These are phyloP conservation scores for Graphilbum ipis-grandicollis DNA, from an alignment of 2,329 filamentous ascomycete species.

Conservation along the genomic window DNA sequence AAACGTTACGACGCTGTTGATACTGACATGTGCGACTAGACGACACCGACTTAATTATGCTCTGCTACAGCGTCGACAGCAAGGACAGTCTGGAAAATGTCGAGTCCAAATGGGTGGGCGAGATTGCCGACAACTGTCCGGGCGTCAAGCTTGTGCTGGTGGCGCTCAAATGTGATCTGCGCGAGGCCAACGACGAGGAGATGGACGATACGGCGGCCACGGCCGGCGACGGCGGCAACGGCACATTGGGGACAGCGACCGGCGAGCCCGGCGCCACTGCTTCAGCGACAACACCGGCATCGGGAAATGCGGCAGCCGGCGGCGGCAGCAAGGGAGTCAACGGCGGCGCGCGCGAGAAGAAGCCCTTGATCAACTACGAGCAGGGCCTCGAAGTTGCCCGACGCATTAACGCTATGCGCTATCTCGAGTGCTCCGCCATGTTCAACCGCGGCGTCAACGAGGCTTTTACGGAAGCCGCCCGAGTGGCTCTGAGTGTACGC, in stretches of 20 bases:
- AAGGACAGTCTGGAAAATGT: slow-evolving; percentile 96
- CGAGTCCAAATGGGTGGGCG: slow-evolving; percentile 93
- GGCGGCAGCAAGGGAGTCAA: slow-evolving; percentile 14
- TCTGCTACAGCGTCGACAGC: slow-evolving; percentile 95
- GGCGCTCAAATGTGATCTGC: slow-evolving; percentile 89
- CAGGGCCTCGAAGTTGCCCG: slow-evolving; percentile 81
- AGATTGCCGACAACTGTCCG: slow-evolving; percentile 95
- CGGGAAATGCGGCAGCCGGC: slow-evolving; percentile 8
- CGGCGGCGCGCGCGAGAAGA: slow-evolving; percentile 34
- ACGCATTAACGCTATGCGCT: slow-evolving; percentile 80
- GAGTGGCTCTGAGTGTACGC: slow-evolving; percentile 68
- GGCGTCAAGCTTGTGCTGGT: slow-evolving; percentile 90
- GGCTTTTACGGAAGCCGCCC: slow-evolving; percentile 92
- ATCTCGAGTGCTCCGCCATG: slow-evolving; percentile 97
- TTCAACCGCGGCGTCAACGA: slow-evolving; percentile 96
- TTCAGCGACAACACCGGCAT: slow-evolving; percentile 12
- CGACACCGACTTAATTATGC: slow-evolving; percentile 95
- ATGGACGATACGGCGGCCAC: slow-evolving; percentile 30
- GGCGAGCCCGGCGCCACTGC: slow-evolving; percentile 49
- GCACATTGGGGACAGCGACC: slow-evolving; percentile 36
- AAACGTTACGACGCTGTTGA: too few species aligned
- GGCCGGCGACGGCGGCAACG: slow-evolving; percentile 3
- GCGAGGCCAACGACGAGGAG: slow-evolving; percentile 59
- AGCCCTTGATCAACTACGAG: slow-evolving; percentile 72
- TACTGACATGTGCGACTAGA: slow-evolving; percentile 19